These are phyloP conservation scores for Aspergillus fijiensis DNA, from an alignment of 2,329 filamentous ascomycete species.

Conservation along the genomic window DNA sequence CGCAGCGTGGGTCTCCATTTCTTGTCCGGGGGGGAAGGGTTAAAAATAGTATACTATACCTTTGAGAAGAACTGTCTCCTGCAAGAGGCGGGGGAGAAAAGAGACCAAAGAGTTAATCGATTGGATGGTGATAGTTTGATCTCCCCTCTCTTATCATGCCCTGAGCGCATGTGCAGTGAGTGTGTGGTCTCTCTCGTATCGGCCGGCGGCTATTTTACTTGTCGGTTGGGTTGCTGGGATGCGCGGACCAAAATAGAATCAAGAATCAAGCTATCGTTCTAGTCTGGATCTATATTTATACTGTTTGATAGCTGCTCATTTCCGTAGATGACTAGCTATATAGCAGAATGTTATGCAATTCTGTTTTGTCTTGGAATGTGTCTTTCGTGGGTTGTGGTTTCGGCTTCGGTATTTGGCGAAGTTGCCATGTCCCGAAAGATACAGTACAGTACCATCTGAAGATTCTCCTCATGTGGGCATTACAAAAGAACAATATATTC, in stretches of 20 bases:
- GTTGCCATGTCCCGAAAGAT: no score
- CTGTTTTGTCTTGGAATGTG: no score
- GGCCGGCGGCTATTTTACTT: slow-evolving; percentile 1
- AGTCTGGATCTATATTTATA: background rate
- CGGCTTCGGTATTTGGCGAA: no score
- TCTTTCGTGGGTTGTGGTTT: no score
- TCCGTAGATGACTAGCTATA: no score
- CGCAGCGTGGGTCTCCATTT: background rate
- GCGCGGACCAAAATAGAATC: slow-evolving; percentile 1
- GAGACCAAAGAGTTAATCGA: background rate
- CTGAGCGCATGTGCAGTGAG: slow-evolving; percentile 1
- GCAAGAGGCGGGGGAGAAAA: background rate
- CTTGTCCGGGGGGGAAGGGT: background rate
- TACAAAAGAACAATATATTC: background rate
- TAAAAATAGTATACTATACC: background rate
- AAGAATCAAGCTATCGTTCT: background rate
- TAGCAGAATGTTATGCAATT: no score
- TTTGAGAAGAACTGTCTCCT: background rate
- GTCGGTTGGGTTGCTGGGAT: background rate
- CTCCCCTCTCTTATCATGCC: background rate
- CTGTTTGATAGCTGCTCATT: no score
- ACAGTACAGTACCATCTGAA: no score
- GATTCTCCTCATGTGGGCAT: background rate
- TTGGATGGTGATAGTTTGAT: slow-evolving; percentile 1
- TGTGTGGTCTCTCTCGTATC: background rate